phyloP scores from a whole-genome alignment of 2,329 filamentous ascomycete species.

The Torrubiella hemipterigena region DNA sequence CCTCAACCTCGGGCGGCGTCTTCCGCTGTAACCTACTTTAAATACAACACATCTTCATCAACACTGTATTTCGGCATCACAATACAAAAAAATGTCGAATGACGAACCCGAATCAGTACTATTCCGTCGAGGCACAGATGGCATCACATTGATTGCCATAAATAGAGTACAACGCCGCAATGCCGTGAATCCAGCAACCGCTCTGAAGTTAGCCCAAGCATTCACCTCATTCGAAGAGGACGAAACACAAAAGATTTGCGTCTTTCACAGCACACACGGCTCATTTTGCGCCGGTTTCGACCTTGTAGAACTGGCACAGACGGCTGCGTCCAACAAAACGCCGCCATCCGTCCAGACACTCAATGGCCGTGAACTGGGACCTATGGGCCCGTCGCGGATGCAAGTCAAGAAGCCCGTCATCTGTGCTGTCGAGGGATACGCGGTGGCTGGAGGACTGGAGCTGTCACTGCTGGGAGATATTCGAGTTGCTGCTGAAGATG shows the following conservation, averaged over 20 bases:
- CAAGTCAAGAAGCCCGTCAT: slow-evolving; percentile 39
- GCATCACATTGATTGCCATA: slow-evolving; percentile 44
- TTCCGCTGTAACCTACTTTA: too few species aligned
- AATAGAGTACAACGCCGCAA: slow-evolving; percentile 37
- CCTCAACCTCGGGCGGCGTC: too few species aligned
- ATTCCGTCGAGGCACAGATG: too few species aligned
- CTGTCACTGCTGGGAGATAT: slow-evolving; percentile 40
- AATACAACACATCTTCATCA: too few species aligned
- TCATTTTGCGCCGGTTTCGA: slow-evolving; percentile 44
- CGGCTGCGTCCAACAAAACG: slow-evolving; percentile 3
- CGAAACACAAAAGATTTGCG: slow-evolving; percentile 35
- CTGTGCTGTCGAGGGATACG: slow-evolving; percentile 35
- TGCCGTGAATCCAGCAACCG: slow-evolving; percentile 37
- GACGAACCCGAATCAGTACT: too few species aligned
- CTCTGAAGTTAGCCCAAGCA: slow-evolving; percentile 30
- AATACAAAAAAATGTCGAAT: too few species aligned
- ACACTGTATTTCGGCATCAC: too few species aligned
- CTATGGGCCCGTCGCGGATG: slow-evolving; percentile 40
- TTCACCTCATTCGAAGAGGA: slow-evolving; percentile 38
- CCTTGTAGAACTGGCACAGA: slow-evolving; percentile 28
- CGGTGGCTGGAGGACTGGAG: slow-evolving; percentile 41
- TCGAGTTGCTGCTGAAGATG: slow-evolving; percentile 38
- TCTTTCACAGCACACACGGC: slow-evolving; percentile 31
- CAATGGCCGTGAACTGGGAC: slow-evolving; percentile 20
- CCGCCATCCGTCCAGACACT: slow-evolving; percentile 7